Percentiles rank a stretch among this genome's conserved stretches.
Evolutionary conservation across 352 stramenopile genomes (phyloP).

Genomic region (Phytophthora foliorum): DNA sequence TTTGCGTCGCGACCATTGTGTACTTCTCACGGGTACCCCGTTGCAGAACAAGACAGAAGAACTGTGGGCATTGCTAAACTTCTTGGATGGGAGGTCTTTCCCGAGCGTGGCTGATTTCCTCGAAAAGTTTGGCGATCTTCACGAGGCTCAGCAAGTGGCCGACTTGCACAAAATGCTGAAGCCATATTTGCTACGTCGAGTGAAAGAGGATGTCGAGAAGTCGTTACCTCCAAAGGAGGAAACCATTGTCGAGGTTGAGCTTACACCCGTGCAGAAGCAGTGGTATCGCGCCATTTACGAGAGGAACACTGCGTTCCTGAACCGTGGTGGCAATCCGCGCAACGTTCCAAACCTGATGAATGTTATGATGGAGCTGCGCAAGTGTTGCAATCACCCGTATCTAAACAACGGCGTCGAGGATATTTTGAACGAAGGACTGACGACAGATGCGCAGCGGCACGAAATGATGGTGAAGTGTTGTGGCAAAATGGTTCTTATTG

Average conservation of each 20-base stretch:
- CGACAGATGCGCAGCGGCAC: constrained; percentile 78
- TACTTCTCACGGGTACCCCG: constrained; percentile 89
- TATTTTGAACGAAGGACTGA: constrained; percentile 83
- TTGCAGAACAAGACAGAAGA: constrained; percentile 99
- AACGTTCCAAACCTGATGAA: constrained; percentile 94
- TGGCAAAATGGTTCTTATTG: constrained; percentile 99
- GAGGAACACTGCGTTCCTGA: constrained; percentile 94
- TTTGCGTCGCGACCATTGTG: constrained; percentile 82
- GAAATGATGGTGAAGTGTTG: constrained; percentile 98
- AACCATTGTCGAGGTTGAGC: constrained; percentile 92
- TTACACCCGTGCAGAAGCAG: constrained; percentile 92
- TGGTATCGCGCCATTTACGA: constrained; percentile 97
- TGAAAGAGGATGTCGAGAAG: constrained; percentile 94
- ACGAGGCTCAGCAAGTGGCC: constrained; percentile 89
- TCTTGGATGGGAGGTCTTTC: constrained; percentile 96
- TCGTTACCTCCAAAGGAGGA: constrained; percentile 90
- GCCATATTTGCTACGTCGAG: constrained; percentile 88
- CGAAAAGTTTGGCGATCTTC: constrained; percentile 91
- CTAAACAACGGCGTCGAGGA: constrained; percentile 95
- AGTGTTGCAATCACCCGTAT: constrained; percentile 94
- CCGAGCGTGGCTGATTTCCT: constrained; percentile 94
- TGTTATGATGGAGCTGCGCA: constrained; percentile 93
- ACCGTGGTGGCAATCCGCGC: constrained; percentile 77
- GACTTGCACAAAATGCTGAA: constrained; percentile 93
- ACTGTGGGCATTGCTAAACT: constrained; percentile 99